phyloP scores from a whole-genome alignment of 2,329 filamentous ascomycete species.

The Lecanoromycetidae sp. region DNA sequence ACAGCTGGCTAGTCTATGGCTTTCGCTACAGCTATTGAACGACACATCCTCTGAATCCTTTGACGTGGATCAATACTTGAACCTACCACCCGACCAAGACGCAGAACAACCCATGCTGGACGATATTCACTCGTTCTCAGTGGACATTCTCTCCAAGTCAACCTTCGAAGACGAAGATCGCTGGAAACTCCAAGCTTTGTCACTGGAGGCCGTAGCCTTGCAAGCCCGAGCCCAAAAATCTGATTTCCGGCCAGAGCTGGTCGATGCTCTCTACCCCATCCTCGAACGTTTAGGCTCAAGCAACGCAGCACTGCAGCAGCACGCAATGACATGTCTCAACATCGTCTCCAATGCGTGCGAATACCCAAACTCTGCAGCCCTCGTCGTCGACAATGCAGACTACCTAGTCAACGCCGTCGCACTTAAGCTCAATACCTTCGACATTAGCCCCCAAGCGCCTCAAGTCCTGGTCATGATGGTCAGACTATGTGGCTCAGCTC shows the following conservation, averaged over 20 bases:
- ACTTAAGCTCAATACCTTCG: constrained; percentile 77
- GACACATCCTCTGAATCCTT: constrained; percentile 19
- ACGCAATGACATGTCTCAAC: constrained; percentile 75
- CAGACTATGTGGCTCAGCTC: constrained; percentile 62
- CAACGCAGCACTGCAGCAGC: constrained; percentile 55
- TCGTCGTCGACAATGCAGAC: constrained; percentile 85
- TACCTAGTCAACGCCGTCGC: constrained; percentile 93
- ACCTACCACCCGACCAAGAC: constrained; percentile 24
- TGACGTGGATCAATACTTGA: constrained; percentile 37
- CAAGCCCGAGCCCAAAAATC: constrained; percentile 55
- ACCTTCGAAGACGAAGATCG: constrained; percentile 32
- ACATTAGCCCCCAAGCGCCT: constrained; percentile 81
- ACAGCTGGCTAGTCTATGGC: constrained; percentile 16
- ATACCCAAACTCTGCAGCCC: constrained; percentile 60
- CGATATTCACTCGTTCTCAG: constrained; percentile 53
- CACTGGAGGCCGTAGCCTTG: constrained; percentile 67
- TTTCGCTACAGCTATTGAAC: constrained; percentile 12
- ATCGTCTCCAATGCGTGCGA: constrained; percentile 62
- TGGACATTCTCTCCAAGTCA: constrained; percentile 11
- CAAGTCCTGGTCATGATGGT: constrained; percentile 94
- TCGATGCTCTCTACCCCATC: constrained; percentile 85
- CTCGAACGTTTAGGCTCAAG: constrained; percentile 69
- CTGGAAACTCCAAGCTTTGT: constrained; percentile 65
- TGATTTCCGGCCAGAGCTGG: constrained; percentile 70
- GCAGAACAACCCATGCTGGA: constrained; percentile 31